Conservation (phyloP, 2,329 filamentous ascomycete species). For the Epicoccum nigrum region DNA sequence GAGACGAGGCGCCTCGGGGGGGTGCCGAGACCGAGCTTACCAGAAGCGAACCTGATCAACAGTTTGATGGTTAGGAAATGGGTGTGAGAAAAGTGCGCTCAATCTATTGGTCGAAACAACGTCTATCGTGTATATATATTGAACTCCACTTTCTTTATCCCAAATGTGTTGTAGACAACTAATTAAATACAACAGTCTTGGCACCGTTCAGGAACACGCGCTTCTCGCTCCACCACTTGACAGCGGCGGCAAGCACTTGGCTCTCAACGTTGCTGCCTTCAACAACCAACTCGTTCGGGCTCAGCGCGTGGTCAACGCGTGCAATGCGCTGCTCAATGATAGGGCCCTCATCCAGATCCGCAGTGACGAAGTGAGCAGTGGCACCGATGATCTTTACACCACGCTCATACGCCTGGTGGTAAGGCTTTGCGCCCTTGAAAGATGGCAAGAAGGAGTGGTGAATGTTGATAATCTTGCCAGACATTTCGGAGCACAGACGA, state of each 20-base stretch:
- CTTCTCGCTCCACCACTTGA: conserved; percentile 83
- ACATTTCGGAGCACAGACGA: conserved; percentile 76
- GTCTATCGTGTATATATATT: background rate
- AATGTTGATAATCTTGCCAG: conserved; percentile 88
- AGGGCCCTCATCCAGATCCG: conserved; percentile 82
- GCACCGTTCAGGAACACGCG: conserved; percentile 77
- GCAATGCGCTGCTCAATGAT: conserved; percentile 86
- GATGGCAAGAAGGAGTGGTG: conserved; percentile 85
- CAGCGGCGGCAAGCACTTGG: conserved; percentile 78
- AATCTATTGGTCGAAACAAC: background rate
- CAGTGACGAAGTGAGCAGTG: conserved; percentile 85
- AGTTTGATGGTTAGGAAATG: no score
- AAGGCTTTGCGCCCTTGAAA: conserved; percentile 88
- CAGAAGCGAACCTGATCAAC: conserved; percentile 3
- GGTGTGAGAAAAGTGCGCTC: background rate
- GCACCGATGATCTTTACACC: conserved; percentile 90
- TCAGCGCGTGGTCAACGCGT: conserved; percentile 77
- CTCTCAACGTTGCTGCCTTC: conserved; percentile 86
- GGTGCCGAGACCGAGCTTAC: conserved; percentile 9
- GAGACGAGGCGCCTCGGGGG: conserved; percentile 16
- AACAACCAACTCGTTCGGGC: conserved; percentile 75
- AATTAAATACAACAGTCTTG: conserved; percentile 80
- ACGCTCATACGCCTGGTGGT: conserved; percentile 85
- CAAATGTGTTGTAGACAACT: conserved; percentile 8
- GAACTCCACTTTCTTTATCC: background rate